Conservation (phyloP, 176 grass and related monocot species). For the Olyra latifolia region DNA sequence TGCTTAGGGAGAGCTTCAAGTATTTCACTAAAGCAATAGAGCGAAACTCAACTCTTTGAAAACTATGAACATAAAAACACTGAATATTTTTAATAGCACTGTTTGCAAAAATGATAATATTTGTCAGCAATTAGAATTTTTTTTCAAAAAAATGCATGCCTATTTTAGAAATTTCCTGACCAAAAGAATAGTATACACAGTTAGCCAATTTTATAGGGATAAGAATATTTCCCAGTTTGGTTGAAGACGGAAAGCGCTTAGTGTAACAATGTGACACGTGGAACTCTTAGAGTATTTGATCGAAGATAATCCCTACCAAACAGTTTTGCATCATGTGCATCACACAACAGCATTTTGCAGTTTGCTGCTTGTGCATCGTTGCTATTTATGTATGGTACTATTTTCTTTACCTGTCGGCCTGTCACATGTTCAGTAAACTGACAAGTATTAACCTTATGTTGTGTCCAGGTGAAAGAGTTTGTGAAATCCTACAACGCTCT, state of each 20-base stretch:
- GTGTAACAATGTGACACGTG: background rate
- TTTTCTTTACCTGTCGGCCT: background rate
- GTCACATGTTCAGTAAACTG: background rate
- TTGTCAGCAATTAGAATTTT: background rate
- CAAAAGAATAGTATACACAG: background rate
- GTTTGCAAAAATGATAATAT: background rate
- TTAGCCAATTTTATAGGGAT: too few species aligned
- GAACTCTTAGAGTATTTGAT: background rate
- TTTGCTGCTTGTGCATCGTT: background rate
- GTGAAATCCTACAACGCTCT: constrained; percentile 91
- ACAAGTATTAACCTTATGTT: background rate
- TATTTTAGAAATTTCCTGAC: background rate
- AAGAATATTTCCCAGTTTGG: too few species aligned
- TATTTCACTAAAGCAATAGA: background rate
- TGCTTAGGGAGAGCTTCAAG: background rate
- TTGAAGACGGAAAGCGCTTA: background rate
- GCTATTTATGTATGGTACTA: background rate
- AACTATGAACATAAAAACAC: background rate
- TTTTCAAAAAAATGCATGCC: background rate
- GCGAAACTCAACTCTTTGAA: background rate
- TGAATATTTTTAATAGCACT: background rate
- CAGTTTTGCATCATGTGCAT: background rate
- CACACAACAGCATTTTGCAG: background rate
- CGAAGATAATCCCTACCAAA: background rate
- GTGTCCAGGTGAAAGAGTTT: constrained; percentile 87